Conservation (phyloP, 345 rosid genomes). For the Triadica sebifera region DNA sequence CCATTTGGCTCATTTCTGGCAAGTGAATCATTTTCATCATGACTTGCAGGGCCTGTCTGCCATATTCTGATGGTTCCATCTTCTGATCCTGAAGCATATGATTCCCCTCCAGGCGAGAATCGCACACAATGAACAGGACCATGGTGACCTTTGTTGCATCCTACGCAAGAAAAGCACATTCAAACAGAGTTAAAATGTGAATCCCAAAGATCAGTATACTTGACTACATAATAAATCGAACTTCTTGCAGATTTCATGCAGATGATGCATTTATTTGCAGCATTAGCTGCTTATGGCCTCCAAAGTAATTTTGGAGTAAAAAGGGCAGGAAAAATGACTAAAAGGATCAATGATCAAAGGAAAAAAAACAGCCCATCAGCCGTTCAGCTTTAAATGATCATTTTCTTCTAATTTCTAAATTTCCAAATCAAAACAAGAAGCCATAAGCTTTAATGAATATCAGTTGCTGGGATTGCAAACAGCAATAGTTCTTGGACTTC, state of each 20-base stretch:
- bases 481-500: neutral
- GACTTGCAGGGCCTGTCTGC: slow-evolving; percentile 42
- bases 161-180: slow-evolving; percentile 30
- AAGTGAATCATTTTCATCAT: slow-evolving; percentile 21
- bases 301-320: neutral
- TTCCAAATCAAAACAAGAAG: too few species aligned
- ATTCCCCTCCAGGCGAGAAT: slow-evolving; percentile 91
- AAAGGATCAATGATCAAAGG: neutral
- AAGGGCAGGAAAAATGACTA: neutral
- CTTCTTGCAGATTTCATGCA: neutral
- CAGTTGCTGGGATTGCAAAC: neutral
- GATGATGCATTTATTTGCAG: neutral
- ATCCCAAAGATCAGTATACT: neutral
- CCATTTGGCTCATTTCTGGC: slow-evolving; percentile 19
- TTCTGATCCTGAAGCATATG: slow-evolving; percentile 95
- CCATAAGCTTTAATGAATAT: neutral
- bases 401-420: too few species aligned
- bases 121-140: slow-evolving; percentile 96
- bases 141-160: slow-evolving; percentile 98
- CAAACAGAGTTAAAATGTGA: neutral
- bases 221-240: neutral
- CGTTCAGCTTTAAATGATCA: neutral
- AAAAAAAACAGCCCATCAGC: neutral
- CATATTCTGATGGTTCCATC: slow-evolving; percentile 81
- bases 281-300: neutral